Base-by-base conservation (phyloP, 2,329 filamentous ascomycete species). In the Bipolaris zeicola region DNA sequence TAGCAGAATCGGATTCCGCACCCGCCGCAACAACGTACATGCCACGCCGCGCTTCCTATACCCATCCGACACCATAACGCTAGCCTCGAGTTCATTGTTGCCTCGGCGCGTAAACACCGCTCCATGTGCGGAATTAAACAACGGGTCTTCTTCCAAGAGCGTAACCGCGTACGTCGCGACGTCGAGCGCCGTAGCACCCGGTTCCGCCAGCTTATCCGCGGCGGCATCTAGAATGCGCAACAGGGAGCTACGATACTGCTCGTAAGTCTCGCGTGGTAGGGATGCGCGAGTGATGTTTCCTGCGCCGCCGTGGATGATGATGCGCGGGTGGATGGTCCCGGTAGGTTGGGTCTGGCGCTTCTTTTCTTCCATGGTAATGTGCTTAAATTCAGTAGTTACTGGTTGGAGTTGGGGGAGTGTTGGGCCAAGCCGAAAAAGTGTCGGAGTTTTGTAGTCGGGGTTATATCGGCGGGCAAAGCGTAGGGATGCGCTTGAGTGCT, bases 31-130 rank as follows among this genome's bases (percentile, higher is more conserved):
- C 3, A 91, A 85, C 78, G 90, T 90, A 5, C 92, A 86, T 3
- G 90, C 91, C 0, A 91, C 89, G 14, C 87, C 91, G 34, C 91
- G 85, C 80, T 96, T 96, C 38, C 86, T 83, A 54, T 81, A 80
- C 0, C 88, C 89, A 26, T 82, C 82, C 1, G 89, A 90, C 0
- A 96, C 89, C 92, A 96, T 96, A 49, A 96, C 85, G 7, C 87
- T 90, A 1, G 91, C 90, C 77, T 96, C 92, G 59, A 96, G 87
- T 78, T 96, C 90, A 73, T 93, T 92, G 60, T 87, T 84, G 16
- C 92, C 93, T 63, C 89, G 87, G 48, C 88, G 86, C 0, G 91
- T 96, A 76, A 96, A 96, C 18, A 96, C 92, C 48, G 92, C 90
- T 50, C 93, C 93, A 67, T 87, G 88, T 6, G 87, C 92, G 55